Conservation (phyloP, 2,329 filamentous ascomycete genomes). For the Aspergillus flavus region DNA sequence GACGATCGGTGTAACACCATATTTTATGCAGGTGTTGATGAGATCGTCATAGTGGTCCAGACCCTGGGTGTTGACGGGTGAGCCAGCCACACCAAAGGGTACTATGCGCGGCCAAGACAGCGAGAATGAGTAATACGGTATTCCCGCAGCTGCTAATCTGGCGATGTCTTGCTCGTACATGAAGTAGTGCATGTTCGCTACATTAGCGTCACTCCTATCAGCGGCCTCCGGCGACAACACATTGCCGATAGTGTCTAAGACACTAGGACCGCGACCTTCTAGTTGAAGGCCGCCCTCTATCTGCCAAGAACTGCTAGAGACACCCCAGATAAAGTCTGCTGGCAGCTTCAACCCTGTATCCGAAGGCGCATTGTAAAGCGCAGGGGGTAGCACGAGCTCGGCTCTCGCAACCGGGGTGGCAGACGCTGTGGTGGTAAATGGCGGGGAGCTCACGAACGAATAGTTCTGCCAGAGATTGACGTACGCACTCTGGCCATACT, state of each 20-base stretch:
- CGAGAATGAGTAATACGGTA: conserved; percentile 69
- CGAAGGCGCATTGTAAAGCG: neutral
- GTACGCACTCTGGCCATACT: conserved; percentile 1
- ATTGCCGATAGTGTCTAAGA: neutral
- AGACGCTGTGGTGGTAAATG: neutral
- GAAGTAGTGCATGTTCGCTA: conserved; percentile 2
- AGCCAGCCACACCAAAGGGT: conserved; percentile 72
- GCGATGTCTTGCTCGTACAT: conserved; percentile 4
- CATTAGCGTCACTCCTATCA: neutral
- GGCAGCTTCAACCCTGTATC: neutral
- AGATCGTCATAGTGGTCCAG: conserved; percentile 74
- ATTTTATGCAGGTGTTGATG: conserved; percentile 71
- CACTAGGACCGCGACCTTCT: neutral
- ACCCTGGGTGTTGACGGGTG: conserved; percentile 75
- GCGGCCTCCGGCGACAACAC: neutral
- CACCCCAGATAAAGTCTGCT: neutral
- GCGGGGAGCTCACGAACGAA: neutral
- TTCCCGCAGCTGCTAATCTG: neutral
- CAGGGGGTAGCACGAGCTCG: neutral
- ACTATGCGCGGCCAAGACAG: conserved; percentile 76
- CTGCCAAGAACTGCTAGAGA: conserved; percentile 1
- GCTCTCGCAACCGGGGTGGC: neutral
- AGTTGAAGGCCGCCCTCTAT: neutral
- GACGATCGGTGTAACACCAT: conserved; percentile 74
- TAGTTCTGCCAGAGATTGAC: neutral